Base-by-base conservation (phyloP, 805 yeast genomes). In the Pichia californica region DNA sequence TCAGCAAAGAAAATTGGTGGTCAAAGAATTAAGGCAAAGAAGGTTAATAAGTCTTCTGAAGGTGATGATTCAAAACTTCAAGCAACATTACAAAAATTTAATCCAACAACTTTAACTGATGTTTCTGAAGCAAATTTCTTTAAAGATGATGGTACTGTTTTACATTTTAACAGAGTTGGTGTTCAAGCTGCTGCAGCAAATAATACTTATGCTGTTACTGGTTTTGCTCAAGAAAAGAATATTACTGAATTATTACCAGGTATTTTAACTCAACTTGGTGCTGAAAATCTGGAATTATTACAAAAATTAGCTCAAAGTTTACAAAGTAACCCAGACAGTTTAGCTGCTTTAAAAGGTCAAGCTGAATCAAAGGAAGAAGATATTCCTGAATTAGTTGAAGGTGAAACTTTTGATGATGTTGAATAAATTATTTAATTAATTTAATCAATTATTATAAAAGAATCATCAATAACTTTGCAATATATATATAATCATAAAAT, bases 111-210 rank as follows among this genome's bases (percentile, higher is more conserved):
- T 60, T 71, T 91, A 58, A 88, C 84, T 55, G 88, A 85, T 61
- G 82, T 91, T 61, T 95, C 88, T 67, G 97, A 91, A 76, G 98
- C 96, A 62, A 91, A 89, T 80, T 86, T 91, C 77, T 89, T 93
- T 85, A 84, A 77, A 70, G 96, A 88, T 53, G 96, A 91, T 68
- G 97, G 97, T 64, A 83, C 82, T 65, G 96, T 93, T 53, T 73
- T 91, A 69, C 96, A 91, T 75, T 88, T 93, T 79, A 81, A 85
- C 77, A 83, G 93, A 69, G 96, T 93, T 55, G 94, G 93, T 71
- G 93, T 89, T 53, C 97, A 91, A 75, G 86, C 86, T 57, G 88
- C 96, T 59, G 81, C 86, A 59, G 83, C 81, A 61, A 74, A 83
- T 76, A 89, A 91, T 81, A 84, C 95, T 53, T 86, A 83, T 67